Percentiles rank a stretch among this genome's conserved stretches.
Conservation (phyloP, 148 eudicot species). For the Talinum fruticosum region DNA sequence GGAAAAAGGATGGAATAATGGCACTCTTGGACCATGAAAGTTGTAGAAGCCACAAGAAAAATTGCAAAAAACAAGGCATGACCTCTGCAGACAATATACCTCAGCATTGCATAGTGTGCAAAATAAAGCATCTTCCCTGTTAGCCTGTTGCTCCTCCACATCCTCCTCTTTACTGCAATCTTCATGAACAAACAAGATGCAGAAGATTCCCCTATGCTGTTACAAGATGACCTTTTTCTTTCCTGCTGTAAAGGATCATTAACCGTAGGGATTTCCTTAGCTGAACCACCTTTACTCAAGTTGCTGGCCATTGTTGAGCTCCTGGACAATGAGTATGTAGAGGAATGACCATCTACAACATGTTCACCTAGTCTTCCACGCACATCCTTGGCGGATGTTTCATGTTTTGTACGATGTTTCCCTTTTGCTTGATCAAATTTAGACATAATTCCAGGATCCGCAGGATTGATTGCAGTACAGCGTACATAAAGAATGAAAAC, state of each 20-base stretch:
- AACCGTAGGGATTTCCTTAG: conserved; percentile 39
- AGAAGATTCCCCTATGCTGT: conserved; percentile 54
- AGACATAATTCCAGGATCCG: conserved; percentile 91
- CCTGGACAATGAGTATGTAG: conserved; percentile 65
- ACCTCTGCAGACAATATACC: conserved; percentile 37
- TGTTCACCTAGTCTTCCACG: conserved; percentile 44
- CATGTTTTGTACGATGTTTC: conserved; percentile 31
- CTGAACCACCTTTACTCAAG: conserved; percentile 63
- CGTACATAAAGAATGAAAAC: conserved; percentile 92
- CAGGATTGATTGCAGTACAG: conserved; percentile 86
- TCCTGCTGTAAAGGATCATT: conserved; percentile 28
- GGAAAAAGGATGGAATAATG: background rate
- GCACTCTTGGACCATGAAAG: background rate
- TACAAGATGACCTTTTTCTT: conserved; percentile 36
- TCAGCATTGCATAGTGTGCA: conserved; percentile 93
- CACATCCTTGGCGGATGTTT: conserved; percentile 37
- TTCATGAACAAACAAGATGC: conserved; percentile 66
- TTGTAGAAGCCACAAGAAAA: background rate
- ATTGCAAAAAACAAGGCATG: background rate
- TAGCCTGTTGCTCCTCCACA: conserved; percentile 55
- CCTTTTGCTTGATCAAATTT: conserved; percentile 42
- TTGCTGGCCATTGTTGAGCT: conserved; percentile 65
- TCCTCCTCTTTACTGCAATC: conserved; percentile 70
- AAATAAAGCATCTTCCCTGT: conserved; percentile 74
- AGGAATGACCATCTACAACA: conserved; percentile 55